Base-by-base conservation (phyloP, 352 stramenopile species). In the Blastocystis sp. region DNA sequence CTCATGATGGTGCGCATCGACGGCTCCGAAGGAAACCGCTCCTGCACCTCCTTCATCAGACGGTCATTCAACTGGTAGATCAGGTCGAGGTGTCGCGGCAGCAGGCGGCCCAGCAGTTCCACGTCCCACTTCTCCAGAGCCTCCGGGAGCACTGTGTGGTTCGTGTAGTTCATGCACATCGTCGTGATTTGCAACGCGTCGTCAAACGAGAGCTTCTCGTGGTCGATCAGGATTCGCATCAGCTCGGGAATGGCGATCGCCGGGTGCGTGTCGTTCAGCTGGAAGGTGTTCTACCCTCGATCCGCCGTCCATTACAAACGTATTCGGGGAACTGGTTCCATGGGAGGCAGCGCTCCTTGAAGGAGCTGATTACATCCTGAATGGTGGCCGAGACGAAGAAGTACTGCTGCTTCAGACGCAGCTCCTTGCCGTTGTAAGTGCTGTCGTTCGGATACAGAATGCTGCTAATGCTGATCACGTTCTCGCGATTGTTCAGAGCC, bases 391-490 rank as follows among this genome's bases (percentile, higher is more conserved):
- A 88, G 7, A 88, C 87, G 36, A 88, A 88, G 59, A 88, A 89
- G 79, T 88, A 88, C 79, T 88, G 87, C 79, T 88, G 87, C 72
- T 88, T 88, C 18, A 88, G 84, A 24, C 87, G 87, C 24, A 88
- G 86, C 78, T 88, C 87, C 76, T 88, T 88, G 0, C 87, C 87
- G 24, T 76, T 51, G 36, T 64, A 86, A n/a, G 64, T 84, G 34
- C 29, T 61, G 51, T 88, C 87, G 34, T 88, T 71, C 4, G 87
- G 87, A 44, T 88, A 88, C 6, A 88, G 76, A 53, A 88, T 86
- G 29, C 40, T 69, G 40, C 42, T 87, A 48, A 88, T 88, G 38
- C 40, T 88, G 27, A 87, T 73, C 24, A 75, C 84, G 9, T 69
- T 84, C 56, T 88, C 71, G 11, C 61, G 56, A 27, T 59, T 67